Evolutionary conservation across 2,329 filamentous ascomycete species (phyloP), one percentile per base, ranked within the genome.

Genomic region (Fusarium hainanense): DNA sequence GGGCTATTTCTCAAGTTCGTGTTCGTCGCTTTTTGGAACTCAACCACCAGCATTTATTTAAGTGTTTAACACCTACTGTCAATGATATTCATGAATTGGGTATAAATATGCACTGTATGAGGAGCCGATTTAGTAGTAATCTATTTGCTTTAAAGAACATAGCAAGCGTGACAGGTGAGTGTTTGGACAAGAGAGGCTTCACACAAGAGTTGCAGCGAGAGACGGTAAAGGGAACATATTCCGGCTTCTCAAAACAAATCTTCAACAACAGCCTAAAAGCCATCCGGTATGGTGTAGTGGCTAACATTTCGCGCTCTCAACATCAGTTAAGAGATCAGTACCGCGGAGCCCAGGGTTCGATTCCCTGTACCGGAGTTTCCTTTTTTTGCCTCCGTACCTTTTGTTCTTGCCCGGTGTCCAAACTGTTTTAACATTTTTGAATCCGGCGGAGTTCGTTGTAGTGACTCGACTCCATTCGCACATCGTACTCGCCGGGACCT

Each of bases 201-300:
- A n/a, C 11, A 2, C 7, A 41, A 3, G 10, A 37, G 18, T n/a
- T 6, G 9, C 18, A n/a, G 5, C 16, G 10, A n/a, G 3, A 11
- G 18, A 6, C 1, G 5, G 8, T 6, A 6, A 6, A 4, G 16
- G 1, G 10, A n/a, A 11, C 18, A n/a, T n/a, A 37, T 37, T 37
- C 9, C 9, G 6, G 4, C 18, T 10, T 10, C 9, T 6, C 16
- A 10, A 10, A 18, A 18, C 4, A 6, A 27, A 8, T 10, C 18
- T 16, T 3, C 6, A 20, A n/a, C n/a, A n/a, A n/a, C n/a, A n/a
- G n/a, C n/a, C n/a, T n/a, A n/a, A n/a, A n/a, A n/a, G n/a, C n/a
- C n/a, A 61, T 76, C 74, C 74, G 74, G 75, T 76, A 77, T 77
- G 75, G 75, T 77, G 75, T 77, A 77, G 74, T 77, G 74, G 75